Evolutionary conservation across 495 filamentous ascomycete species (phyloP).

Genomic region (Thozetella sp.): DNA sequence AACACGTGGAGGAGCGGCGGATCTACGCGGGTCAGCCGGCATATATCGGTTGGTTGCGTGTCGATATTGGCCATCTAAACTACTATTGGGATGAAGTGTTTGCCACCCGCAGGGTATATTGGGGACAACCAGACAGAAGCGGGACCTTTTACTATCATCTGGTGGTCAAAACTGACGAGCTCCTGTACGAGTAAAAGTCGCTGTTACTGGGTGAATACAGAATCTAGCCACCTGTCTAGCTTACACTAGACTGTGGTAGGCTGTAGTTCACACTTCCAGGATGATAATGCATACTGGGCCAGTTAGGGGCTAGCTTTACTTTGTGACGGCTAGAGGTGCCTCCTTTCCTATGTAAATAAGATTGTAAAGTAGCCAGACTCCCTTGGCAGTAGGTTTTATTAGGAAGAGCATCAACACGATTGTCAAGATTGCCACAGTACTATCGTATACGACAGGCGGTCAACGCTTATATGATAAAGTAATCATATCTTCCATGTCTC

Average conservation of each 20-base stretch:
- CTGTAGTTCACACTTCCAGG: background rate
- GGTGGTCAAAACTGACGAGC: background rate
- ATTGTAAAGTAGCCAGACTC: background rate
- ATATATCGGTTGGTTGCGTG: background rate
- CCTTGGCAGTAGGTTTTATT: background rate
- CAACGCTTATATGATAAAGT: background rate
- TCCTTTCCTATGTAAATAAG: background rate
- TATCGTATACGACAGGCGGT: background rate
- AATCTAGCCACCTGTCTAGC: background rate
- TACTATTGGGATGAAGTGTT: background rate
- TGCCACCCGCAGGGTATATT: background rate
- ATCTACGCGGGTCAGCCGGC: background rate
- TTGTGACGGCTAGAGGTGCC: background rate
- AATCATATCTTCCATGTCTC: background rate
- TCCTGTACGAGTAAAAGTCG: background rate
- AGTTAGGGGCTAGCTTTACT: background rate
- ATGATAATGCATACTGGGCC: background rate
- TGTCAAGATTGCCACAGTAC: background rate
- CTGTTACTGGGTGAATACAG: background rate
- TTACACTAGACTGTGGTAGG: background rate
- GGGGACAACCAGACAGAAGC: background rate
- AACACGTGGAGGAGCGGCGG: background rate
- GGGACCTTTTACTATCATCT: background rate
- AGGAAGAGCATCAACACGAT: background rate
- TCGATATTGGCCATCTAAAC: background rate